Conservation (phyloP, 306 rosid genomes). For the Dalbergia cochinchinensis region DNA sequence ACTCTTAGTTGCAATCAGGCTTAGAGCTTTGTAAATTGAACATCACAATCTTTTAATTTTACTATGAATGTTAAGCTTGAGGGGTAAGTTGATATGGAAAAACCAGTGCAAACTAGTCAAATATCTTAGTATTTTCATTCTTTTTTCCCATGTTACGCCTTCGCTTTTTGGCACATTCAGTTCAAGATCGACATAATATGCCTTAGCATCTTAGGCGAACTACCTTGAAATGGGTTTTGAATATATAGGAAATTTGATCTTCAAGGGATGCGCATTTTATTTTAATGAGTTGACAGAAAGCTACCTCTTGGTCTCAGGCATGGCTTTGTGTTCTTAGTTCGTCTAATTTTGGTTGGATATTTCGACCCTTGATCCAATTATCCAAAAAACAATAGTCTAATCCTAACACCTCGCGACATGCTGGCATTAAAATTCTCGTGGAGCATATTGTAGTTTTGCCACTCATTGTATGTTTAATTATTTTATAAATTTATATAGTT, state of each 20-base stretch:
- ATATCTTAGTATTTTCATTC: too few species aligned
- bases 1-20: not conserved
- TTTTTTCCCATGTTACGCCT: too few species aligned
- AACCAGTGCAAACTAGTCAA: not conserved
- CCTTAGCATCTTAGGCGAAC: too few species aligned
- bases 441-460: too few species aligned
- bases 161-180: too few species aligned
- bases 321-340: constrained; percentile 22
- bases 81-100: not conserved
- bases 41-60: not conserved
- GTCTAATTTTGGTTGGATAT: not conserved
- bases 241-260: constrained; percentile 38
- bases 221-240: constrained; percentile 29
- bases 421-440: too few species aligned
- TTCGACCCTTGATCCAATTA: too few species aligned
- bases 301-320: constrained; percentile 24
- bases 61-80: not conserved
- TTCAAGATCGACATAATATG: too few species aligned
- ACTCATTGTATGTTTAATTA: too few species aligned
- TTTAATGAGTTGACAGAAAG: constrained; percentile 41
- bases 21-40: constrained; percentile 3
- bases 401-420: too few species aligned
- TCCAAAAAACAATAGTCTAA: too few species aligned
- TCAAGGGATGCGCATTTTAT: constrained; percentile 25
- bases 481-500: too few species aligned